These are phyloP conservation scores for Tuber umbilicatum DNA, from an alignment of 495 filamentous ascomycete genomes.

Conservation along the genomic window DNA sequence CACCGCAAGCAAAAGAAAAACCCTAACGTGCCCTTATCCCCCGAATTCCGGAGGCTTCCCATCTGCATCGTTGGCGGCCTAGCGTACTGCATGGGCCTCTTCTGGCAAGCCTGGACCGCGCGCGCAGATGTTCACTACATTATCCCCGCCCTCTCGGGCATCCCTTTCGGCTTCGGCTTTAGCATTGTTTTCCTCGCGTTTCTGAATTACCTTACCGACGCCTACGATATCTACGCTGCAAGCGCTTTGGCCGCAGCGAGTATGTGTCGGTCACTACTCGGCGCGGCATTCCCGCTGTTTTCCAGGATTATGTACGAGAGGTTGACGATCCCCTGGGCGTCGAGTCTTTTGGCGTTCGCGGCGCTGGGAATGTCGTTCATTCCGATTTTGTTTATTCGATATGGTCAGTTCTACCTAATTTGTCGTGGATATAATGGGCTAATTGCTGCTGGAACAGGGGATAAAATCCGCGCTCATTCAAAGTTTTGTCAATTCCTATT, in stretches of 20 bases:
- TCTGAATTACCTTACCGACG: constrained; percentile 71
- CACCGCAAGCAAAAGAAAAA: constrained; percentile 42
- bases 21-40: constrained; percentile 25
- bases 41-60: constrained; percentile 62
- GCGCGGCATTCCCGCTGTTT: constrained; percentile 53
- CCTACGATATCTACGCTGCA: constrained; percentile 67
- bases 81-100: constrained; percentile 55
- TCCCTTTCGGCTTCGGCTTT: constrained; percentile 66
- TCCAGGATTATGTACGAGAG: constrained; percentile 30
- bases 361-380: constrained; percentile 31
- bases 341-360: constrained; percentile 35
- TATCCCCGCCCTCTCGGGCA: constrained; percentile 57
- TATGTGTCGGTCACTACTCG: constrained; percentile 56
- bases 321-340: constrained; percentile 34
- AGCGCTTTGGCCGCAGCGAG: constrained; percentile 61
- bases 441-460: constrained; percentile 10
- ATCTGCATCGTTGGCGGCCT: constrained; percentile 62
- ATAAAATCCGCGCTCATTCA: constrained; percentile 31
- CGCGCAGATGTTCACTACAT: constrained; percentile 53
- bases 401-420: constrained; percentile 23
- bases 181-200: constrained; percentile 60
- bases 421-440: neutral
- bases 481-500: constrained; percentile 40
- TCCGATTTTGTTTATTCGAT: constrained; percentile 36
- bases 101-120: constrained; percentile 70